phyloP scores from a whole-genome alignment of 129 eudicot species.

The Helichrysum umbraculigerum region DNA sequence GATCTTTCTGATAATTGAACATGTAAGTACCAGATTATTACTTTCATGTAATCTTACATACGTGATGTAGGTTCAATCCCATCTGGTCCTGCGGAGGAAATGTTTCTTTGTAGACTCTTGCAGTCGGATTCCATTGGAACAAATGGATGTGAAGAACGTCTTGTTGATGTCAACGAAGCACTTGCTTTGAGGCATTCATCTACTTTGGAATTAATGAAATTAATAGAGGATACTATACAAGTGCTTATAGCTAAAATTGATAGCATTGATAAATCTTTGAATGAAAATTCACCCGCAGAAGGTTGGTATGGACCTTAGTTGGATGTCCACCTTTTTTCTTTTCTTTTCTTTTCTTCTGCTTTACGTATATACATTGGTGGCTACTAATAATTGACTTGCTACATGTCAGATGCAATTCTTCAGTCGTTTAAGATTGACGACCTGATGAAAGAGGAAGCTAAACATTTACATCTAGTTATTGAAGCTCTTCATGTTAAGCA shows the following conservation, averaged over 20 bases:
- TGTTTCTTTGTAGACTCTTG: conserved; percentile 78
- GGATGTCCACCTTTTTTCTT: background rate
- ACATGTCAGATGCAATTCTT: conserved; percentile 56
- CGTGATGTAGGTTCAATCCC: conserved; percentile 58
- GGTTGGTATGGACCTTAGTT: conserved; percentile 46
- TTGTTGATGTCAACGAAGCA: conserved; percentile 48
- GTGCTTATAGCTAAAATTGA: conserved; percentile 55
- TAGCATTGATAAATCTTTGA: conserved; percentile 54
- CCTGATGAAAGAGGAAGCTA: conserved; percentile 80
- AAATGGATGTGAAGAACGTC: conserved; percentile 43
- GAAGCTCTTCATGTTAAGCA: conserved; percentile 73
- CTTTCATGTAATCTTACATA: background rate
- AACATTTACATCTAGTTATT: conserved; percentile 47
- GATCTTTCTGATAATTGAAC: background rate
- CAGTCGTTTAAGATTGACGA: conserved; percentile 60
- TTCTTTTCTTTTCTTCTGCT: background rate
- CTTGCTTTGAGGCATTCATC: conserved; percentile 72
- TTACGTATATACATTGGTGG: background rate
- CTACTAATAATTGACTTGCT: conserved; percentile 25
- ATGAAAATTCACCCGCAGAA: conserved; percentile 66
- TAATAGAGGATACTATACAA: conserved; percentile 63
- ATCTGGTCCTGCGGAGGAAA: conserved; percentile 79
- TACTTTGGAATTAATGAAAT: conserved; percentile 55
- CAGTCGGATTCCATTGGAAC: conserved; percentile 41
- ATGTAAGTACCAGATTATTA: conserved; percentile 7